Evolutionary conservation across 2,329 filamentous ascomycete genomes (phyloP).

Genomic region (Calonectria honghensis): DNA sequence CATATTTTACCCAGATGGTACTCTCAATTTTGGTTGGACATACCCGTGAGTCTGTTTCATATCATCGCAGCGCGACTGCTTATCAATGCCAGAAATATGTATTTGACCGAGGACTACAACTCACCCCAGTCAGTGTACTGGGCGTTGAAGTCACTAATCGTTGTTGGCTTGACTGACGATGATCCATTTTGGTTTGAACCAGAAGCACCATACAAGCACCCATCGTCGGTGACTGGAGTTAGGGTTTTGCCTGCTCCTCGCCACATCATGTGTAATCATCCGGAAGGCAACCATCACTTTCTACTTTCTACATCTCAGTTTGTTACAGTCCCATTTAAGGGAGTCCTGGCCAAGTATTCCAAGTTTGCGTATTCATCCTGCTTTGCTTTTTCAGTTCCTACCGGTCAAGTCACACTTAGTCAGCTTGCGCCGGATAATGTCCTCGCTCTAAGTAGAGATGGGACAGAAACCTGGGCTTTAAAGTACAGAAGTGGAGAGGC

Average conservation of each 20-base stretch:
- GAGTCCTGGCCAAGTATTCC: constrained; percentile 60
- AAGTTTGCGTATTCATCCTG: constrained; percentile 67
- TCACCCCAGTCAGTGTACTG: constrained; percentile 73
- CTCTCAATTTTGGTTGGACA: constrained; percentile 65
- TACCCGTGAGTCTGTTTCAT: constrained; percentile 48
- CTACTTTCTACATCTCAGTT: constrained; percentile 42
- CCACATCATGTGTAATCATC: constrained; percentile 64
- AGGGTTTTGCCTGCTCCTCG: constrained; percentile 53
- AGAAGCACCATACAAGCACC: not conserved
- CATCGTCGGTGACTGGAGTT: not conserved
- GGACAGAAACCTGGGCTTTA: constrained; percentile 50
- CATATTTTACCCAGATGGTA: constrained; percentile 69
- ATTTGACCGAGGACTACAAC: constrained; percentile 73
- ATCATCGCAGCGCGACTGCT: no score
- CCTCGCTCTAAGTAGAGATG: constrained; percentile 52
- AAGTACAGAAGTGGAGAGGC: constrained; percentile 46
- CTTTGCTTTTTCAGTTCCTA: constrained; percentile 64
- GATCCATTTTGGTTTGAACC: constrained; percentile 27
- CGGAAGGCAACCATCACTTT: constrained; percentile 45
- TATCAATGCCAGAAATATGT: constrained; percentile 64
- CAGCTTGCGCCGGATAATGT: constrained; percentile 54
- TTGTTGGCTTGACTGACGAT: constrained; percentile 1
- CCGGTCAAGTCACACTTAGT: constrained; percentile 50
- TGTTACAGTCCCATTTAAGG: constrained; percentile 24
- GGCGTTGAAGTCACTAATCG: constrained; percentile 46